phyloP scores from a whole-genome alignment of 75 land plant species.

The Cupressus sempervirens region DNA sequence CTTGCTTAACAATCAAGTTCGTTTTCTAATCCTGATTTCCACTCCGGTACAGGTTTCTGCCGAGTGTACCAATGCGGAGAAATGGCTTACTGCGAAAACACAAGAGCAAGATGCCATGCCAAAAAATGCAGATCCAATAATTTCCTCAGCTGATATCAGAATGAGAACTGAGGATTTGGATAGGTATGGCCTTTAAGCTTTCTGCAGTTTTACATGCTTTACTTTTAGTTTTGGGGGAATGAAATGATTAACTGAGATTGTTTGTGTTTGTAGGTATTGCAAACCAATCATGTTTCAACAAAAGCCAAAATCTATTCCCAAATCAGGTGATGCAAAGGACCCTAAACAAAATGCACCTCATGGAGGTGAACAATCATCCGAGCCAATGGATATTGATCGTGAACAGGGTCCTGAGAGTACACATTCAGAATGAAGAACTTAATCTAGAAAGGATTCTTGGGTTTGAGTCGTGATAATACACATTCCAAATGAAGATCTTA shows the following conservation, averaged over 20 bases:
- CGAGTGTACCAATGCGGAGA: constrained; percentile 43
- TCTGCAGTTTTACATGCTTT: background rate
- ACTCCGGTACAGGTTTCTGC: constrained; percentile 24
- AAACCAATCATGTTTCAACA: constrained; percentile 35
- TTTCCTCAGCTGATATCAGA: constrained; percentile 24
- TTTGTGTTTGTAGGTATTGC: constrained; percentile 25
- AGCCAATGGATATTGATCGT: constrained; percentile 33
- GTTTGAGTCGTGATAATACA: constrained; percentile 7
- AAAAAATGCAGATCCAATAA: constrained; percentile 27
- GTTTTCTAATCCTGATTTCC: background rate
- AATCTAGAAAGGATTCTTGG: background rate
- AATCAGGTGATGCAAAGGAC: constrained; percentile 12
- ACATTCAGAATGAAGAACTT: constrained; percentile 14
- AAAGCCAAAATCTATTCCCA: constrained; percentile 24
- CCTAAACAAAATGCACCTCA: background rate
- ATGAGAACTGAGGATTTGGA: constrained; percentile 38
- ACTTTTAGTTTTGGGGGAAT: background rate
- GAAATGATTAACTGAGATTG: background rate
- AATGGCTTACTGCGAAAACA: constrained; percentile 40
- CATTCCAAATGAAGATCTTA: constrained; percentile 13
- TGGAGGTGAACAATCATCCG: constrained; percentile 18
- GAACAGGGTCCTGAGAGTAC: constrained; percentile 13
- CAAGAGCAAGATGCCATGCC: constrained; percentile 32
- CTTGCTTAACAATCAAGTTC: background rate
- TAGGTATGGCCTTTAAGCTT: constrained; percentile 9